phyloP scores from a whole-genome alignment of 2,329 filamentous ascomycete species.

The Falciphora oryzae region DNA sequence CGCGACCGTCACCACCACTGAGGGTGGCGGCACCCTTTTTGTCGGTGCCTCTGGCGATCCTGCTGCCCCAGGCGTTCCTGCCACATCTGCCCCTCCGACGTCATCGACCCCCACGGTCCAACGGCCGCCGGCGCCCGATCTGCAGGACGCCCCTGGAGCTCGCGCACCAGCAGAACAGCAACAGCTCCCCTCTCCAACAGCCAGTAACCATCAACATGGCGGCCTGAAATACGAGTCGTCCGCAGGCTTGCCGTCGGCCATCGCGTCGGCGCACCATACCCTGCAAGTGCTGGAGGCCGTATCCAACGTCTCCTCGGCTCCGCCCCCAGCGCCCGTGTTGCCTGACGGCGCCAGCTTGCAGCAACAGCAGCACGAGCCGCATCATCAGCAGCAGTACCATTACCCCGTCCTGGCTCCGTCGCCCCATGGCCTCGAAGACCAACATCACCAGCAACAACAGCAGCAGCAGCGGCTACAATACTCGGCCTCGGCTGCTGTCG shows the following conservation, averaged over 20 bases:
- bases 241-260: constrained; percentile 4
- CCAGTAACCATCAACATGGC: not conserved
- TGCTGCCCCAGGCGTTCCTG: not conserved
- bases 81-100: not conserved
- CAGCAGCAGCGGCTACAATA: constrained; percentile 1
- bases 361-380: not conserved
- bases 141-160: not conserved
- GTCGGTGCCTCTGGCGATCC: not conserved
- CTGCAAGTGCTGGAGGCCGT: constrained; percentile 5
- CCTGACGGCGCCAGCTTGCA: not conserved
- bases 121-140: not conserved
- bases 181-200: not conserved
- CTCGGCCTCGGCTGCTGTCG: not conserved
- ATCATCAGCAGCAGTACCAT: constrained; percentile 4
- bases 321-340: not conserved
- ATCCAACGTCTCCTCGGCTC: not conserved
- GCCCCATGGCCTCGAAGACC: constrained; percentile 2
- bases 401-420: constrained; percentile 3
- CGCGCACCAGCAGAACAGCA: not conserved
- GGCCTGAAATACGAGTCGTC: constrained; percentile 4
- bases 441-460: not conserved
- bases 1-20: not conserved
- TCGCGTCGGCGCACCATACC: constrained; percentile 6
- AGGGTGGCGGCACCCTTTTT: not conserved
- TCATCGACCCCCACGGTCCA: not conserved